Conservation (phyloP, 2,329 filamentous ascomycete species). For the Pseudofabraea citricarpa region DNA sequence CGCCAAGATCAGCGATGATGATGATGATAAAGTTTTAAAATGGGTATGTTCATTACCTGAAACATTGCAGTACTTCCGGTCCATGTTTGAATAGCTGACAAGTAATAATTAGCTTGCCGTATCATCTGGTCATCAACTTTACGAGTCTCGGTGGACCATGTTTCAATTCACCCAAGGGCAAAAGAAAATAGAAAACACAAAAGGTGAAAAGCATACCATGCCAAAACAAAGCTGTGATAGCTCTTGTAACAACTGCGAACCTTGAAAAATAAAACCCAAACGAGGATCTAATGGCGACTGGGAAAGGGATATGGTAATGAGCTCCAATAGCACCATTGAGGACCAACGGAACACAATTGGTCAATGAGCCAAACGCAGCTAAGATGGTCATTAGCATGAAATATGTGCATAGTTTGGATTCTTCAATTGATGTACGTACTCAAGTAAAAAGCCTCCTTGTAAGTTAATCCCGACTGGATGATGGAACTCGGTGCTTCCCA, state of each 20-base stretch:
- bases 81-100: constrained; percentile 6
- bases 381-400: too few relatives aligned
- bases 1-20: too few relatives aligned
- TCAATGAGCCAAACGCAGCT: too few relatives aligned
- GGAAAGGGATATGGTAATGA: constrained; percentile 37
- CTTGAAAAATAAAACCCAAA: constrained; percentile 38
- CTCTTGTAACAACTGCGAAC: constrained; percentile 30
- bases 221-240: constrained; percentile 9
- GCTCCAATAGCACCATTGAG: constrained; percentile 39
- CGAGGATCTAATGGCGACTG: constrained; percentile 33
- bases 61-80: constrained; percentile 23
- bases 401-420: too few relatives aligned
- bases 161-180: neutral
- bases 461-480: constrained; percentile 36
- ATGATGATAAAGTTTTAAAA: too few relatives aligned
- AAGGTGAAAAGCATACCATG: too few relatives aligned
- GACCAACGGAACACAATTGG: constrained; percentile 39
- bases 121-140: too few relatives aligned
- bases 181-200: neutral
- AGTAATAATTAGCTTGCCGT: neutral
- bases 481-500: constrained; percentile 38
- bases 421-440: too few relatives aligned
- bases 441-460: constrained; percentile 16
- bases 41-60: constrained; percentile 23
- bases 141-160: too few relatives aligned